Conservation (phyloP, 2,329 filamentous ascomycete species). For the Metarhizium brunneum region DNA sequence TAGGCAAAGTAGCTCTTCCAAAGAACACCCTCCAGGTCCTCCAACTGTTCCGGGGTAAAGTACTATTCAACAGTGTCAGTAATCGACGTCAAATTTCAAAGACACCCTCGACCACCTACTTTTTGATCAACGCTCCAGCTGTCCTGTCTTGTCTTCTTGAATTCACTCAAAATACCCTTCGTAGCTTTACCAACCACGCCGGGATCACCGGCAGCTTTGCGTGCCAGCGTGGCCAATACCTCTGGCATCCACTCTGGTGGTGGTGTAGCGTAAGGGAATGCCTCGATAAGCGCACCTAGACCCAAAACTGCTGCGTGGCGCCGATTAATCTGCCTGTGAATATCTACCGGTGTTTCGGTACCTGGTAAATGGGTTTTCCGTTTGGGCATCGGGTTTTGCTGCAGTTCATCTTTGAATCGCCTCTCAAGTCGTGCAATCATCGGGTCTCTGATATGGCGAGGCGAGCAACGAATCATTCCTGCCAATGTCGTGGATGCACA, state of each 20-base stretch:
- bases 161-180: conserved; percentile 87
- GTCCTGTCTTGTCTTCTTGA: conserved; percentile 99
- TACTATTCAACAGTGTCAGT: conserved; percentile 38
- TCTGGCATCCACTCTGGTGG: conserved; percentile 92
- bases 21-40: conserved; percentile 89
- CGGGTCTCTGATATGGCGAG: conserved; percentile 64
- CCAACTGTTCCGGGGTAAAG: conserved; percentile 85
- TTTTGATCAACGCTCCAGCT: conserved; percentile 98
- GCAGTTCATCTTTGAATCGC: conserved; percentile 71
- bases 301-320: conserved; percentile 89
- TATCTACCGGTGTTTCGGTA: conserved; percentile 60
- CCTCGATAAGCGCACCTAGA: conserved; percentile 82
- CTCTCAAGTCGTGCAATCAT: conserved; percentile 68
- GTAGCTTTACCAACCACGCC: conserved; percentile 94
- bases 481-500: conserved; percentile 88
- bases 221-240: conserved; percentile 75
- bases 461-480: conserved; percentile 97
- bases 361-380: conserved; percentile 46
- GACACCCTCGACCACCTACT: conserved; percentile 44
- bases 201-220: conserved; percentile 76
- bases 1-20: conserved; percentile 99
- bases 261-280: conserved; percentile 91
- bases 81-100: neutral
- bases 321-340: conserved; percentile 67
- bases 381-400: conserved; percentile 81